phyloP scores from a whole-genome alignment of 805 yeast genomes.

The Scheffersomyces spartinae region DNA sequence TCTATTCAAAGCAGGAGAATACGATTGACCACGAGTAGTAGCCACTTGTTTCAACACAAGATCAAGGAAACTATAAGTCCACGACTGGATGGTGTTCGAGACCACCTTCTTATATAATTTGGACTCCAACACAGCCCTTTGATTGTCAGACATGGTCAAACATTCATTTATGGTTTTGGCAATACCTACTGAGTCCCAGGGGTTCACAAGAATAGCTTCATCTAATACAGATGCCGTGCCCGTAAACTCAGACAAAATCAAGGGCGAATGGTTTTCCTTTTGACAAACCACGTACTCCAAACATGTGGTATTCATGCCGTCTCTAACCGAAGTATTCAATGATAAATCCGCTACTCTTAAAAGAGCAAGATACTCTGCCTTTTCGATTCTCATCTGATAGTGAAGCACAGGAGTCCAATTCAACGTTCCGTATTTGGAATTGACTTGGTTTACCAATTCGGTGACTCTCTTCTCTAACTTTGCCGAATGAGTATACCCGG shows the following conservation, averaged over 20 bases:
- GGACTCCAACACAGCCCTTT: slow-evolving; percentile 34
- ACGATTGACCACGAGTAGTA: no score
- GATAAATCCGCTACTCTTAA: slow-evolving; percentile 86
- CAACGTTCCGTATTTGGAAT: slow-evolving; percentile 73
- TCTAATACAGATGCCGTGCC: slow-evolving; percentile 68
- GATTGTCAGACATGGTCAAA: slow-evolving; percentile 39
- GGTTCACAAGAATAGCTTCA: slow-evolving; percentile 78
- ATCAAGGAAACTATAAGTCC: slow-evolving; percentile 58
- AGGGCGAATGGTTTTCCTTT: slow-evolving; percentile 58
- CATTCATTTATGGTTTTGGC: slow-evolving; percentile 73
- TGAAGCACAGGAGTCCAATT: slow-evolving; percentile 85
- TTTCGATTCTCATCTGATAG: slow-evolving; percentile 79
- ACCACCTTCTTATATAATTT: slow-evolving; percentile 55
- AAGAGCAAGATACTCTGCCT: slow-evolving; percentile 82
- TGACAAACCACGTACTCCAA: slow-evolving; percentile 87
- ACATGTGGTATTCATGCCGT: slow-evolving; percentile 94
- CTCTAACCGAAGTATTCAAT: slow-evolving; percentile 81
- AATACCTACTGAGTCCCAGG: slow-evolving; percentile 94
- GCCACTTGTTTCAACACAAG: slow-evolving; percentile 38
- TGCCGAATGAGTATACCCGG: slow-evolving; percentile 49
- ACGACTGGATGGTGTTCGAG: slow-evolving; percentile 62
- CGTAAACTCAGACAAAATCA: slow-evolving; percentile 85
- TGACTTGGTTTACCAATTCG: slow-evolving; percentile 73
- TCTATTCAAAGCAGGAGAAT: slow-evolving; percentile 66
- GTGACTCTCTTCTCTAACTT: slow-evolving; percentile 72